phyloP scores from a whole-genome alignment of 1,284 basidiomycete genomes.

The Cryptococcus hybrid region DNA sequence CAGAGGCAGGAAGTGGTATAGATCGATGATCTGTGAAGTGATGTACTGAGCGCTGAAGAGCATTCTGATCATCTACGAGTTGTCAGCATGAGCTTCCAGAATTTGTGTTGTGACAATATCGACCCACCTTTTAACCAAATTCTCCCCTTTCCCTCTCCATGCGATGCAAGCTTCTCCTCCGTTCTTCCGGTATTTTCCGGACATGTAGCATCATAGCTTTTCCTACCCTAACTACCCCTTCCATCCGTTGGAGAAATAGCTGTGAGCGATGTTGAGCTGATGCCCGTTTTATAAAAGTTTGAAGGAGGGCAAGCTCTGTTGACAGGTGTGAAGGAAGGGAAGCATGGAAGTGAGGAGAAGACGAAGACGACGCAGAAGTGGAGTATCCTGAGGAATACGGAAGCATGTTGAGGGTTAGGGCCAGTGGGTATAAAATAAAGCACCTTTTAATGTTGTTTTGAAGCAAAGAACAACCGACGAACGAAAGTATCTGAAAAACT shows the following conservation, averaged over 20 bases:
- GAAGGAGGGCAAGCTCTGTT: conserved; percentile 25
- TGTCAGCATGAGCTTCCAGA: background rate
- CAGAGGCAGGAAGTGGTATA: conserved; percentile 36
- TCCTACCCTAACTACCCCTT: conserved; percentile 18
- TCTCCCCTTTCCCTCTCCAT: conserved; percentile 1
- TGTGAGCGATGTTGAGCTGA: conserved; percentile 31
- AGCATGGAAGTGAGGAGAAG: conserved; percentile 12
- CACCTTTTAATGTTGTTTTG: too few species aligned
- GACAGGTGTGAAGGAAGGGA: conserved; percentile 21
- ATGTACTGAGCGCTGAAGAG: conserved; percentile 50
- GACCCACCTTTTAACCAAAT: conserved; percentile 6
- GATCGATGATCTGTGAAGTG: conserved; percentile 40
- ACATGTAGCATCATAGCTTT: conserved; percentile 4
- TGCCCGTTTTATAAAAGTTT: conserved; percentile 16
- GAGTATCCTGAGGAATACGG: too few species aligned
- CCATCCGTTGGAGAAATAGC: conserved; percentile 23
- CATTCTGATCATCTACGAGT: conserved; percentile 5
- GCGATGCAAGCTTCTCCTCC: background rate
- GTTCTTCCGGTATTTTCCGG: background rate
- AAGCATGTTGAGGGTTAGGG: too few species aligned
- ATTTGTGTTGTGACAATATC: background rate
- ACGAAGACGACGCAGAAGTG: too few species aligned
- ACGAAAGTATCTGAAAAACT: too few species aligned
- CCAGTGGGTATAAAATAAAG: too few species aligned
- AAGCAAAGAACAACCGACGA: too few species aligned